These are phyloP conservation scores for Cyanophora paradoxa DNA, from an alignment of 78 protist species.

Conservation along the genomic window DNA sequence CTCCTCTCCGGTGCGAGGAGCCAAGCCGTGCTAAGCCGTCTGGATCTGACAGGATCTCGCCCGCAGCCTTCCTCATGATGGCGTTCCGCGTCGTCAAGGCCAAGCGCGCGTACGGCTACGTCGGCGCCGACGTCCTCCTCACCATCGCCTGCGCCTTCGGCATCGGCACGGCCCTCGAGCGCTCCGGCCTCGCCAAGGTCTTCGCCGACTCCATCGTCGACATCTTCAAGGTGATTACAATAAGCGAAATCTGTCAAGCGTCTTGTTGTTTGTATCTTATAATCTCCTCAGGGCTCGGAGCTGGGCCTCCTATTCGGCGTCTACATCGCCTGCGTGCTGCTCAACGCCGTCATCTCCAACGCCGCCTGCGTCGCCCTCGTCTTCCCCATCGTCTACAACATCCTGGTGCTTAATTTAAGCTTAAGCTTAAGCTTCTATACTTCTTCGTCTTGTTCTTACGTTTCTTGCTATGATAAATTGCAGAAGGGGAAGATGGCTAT, in stretches of 20 bases:
- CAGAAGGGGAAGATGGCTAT: too few species aligned
- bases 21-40: background rate
- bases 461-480: too few species aligned
- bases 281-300: too few species aligned
- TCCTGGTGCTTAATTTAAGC: too few species aligned
- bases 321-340: background rate
- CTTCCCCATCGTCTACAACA: slow-evolving; percentile 23
- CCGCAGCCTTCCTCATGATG: background rate
- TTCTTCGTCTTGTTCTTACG: too few species aligned
- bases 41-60: background rate
- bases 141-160: slow-evolving; percentile 31
- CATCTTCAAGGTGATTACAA: too few species aligned
- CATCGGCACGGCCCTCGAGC: slow-evolving; percentile 10
- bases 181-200: slow-evolving; percentile 23
- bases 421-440: too few species aligned
- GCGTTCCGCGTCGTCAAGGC: background rate
- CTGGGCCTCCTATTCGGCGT: background rate
- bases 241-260: too few species aligned
- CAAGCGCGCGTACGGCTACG: background rate
- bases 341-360: slow-evolving; percentile 12
- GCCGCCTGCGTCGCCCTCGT: slow-evolving; percentile 18
- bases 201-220: background rate
- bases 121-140: slow-evolving; percentile 2
- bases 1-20: background rate
- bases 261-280: too few species aligned